These are phyloP conservation scores for Pyrenopolyporus hunteri DNA, from an alignment of 495 filamentous ascomycete species.

Conservation along the genomic window DNA sequence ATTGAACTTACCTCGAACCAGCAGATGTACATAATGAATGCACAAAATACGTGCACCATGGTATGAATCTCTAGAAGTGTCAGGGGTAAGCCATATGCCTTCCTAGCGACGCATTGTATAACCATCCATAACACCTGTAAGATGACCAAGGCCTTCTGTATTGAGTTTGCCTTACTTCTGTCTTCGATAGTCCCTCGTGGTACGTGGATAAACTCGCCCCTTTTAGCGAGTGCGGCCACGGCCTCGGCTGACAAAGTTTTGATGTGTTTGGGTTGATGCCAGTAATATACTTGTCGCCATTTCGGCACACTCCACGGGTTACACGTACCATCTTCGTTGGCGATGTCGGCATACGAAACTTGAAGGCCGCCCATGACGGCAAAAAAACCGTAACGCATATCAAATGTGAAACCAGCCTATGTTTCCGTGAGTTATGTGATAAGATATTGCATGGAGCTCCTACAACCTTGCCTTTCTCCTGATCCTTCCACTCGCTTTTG, in stretches of 20 bases:
- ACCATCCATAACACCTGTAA: background rate
- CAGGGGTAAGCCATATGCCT: background rate
- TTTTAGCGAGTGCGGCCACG: background rate
- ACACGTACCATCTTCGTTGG: background rate
- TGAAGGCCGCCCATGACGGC: background rate
- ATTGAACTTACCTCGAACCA: background rate
- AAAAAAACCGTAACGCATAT: background rate
- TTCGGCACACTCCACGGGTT: background rate
- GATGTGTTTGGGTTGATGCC: background rate
- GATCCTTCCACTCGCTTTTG: background rate
- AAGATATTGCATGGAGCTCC: background rate
- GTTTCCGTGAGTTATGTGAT: background rate
- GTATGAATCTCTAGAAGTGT: conserved; percentile 1
- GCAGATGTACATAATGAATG: background rate
- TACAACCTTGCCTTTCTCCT: background rate
- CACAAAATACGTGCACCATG: background rate
- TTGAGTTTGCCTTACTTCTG: background rate
- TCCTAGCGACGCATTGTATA: background rate
- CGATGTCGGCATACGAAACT: background rate
- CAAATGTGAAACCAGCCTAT: background rate
- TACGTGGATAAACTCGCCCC: background rate
- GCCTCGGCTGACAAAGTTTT: background rate
- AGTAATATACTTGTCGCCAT: background rate
- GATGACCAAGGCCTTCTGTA: background rate
- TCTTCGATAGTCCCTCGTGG: background rate